Base-by-base conservation (phyloP, 495 filamentous ascomycete genomes). In the Aspergillus biplanus region DNA sequence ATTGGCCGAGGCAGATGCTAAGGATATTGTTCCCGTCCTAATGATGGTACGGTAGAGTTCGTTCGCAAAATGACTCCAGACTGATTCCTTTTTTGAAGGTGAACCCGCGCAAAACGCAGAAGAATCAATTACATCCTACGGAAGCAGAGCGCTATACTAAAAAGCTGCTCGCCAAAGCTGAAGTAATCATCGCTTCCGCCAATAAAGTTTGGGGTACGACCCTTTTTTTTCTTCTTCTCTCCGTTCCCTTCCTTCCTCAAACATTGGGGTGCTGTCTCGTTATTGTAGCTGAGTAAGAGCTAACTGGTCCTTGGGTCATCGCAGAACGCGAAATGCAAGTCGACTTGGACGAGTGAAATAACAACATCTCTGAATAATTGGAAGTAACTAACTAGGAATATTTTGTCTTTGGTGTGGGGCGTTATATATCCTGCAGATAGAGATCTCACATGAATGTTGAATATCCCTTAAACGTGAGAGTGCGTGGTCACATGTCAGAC, bases 151-250 rank as follows among this genome's bases (percentile, higher is more conserved):
- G 85, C 52, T 89, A 88, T 69, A 77, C 76, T 39, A 82, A 85
- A 47, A 91, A 90, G 68, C 68, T 93, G 33, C 70, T 85, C 33
- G 76, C 73, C 6, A 92, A 89, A 68, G 90, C 90, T 3, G 88
- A 86, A 68, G 75, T 88, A 4, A 91, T 95, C 62, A 75, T 87
- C 55, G 78, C 84, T 32, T 87, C 87, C 47, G 90, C 91, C n/a
- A 90, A 84, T 72, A 83, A 85, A 59, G 73, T 93, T 12, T 92
- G 88, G 86, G 87, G 88, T 90, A 80, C 67, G 83, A 73, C 54
- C 33, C 21, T 7, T 48, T 44, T 4, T 44, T 15, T 44, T 44
- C 37, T 42, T 5, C n/a, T 49, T 49, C 16, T n/a, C n/a, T n/a
- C n/a, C n/a, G n/a, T n/a, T n/a, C n/a, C n/a, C n/a, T n/a, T n/a